Evolutionary conservation across 164 flowering plant species (phyloP), one percentile per base, ranked within the genome.

Genomic region (Paratinospora sagittata): DNA sequence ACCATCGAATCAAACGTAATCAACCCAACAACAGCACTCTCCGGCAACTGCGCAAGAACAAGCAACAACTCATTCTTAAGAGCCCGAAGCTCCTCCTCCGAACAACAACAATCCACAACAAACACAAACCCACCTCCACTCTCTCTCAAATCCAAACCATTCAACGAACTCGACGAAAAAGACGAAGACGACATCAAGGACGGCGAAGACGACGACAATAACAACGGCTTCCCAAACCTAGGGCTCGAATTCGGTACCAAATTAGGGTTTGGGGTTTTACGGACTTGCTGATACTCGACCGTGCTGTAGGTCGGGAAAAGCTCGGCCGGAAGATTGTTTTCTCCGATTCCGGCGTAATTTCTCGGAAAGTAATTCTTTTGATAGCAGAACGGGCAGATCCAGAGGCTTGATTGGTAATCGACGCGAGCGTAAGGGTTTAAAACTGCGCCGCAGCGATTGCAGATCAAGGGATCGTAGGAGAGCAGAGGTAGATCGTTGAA

Each of bases 371-470:
- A 30, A 36, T 92, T 95, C 62, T 73, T 84, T 12, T 14, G 78
- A 73, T 73, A 72, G 70, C 98, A 92, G 71, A 95, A 92, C 26
- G 97, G 89, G 84, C 97, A 95, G 43, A 74, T 36, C 98, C 98
- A 95, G 74, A 87, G 76, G 23, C 91, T 84, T 3, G 91, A 80
- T 4, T 76, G 74, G 83, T 92, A 90, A 55, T 91, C 96, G 23
- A 95, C 88, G n/a, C 97, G 91, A 0, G 97, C 89, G 72, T 88
- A 95, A n/a, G 99, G 97, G 81, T 92, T 95, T 45, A 92, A 78
- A 10, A 81, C 84, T n/a, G 93, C 90, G 62, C 79, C 79, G 72
- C 99, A 95, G 3, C 71, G 74, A 60, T 69, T 10, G 77, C 97
- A 95, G 43, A 75, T 52, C 8, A 90, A 78, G 1, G 97, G 97